phyloP scores from a whole-genome alignment of 2,329 filamentous ascomycete species.

The Aspergillus piperis region DNA sequence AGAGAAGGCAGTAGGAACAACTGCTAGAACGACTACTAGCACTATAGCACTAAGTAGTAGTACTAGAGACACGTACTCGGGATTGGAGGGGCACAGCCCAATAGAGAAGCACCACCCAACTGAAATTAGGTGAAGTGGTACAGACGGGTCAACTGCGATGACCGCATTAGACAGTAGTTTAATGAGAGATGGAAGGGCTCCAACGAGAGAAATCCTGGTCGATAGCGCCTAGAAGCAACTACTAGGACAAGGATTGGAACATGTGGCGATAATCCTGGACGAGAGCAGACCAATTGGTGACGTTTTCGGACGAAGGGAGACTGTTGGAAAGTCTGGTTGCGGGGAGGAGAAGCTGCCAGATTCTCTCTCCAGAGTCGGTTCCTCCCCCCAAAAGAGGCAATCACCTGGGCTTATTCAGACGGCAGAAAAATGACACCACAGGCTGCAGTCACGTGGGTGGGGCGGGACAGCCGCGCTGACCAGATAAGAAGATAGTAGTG shows the following conservation, averaged over 20 bases:
- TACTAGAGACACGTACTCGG: neutral
- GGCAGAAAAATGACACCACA: too few relatives aligned
- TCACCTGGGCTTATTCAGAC: neutral
- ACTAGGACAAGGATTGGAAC: neutral
- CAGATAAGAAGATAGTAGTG: neutral
- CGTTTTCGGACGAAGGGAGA: conserved; percentile 36
- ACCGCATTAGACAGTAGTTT: conserved; percentile 5
- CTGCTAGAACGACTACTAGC: neutral
- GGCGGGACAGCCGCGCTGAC: neutral
- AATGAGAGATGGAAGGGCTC: neutral
- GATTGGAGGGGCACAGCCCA: neutral
- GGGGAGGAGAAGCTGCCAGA: neutral
- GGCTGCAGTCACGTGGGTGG: neutral
- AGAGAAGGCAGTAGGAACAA: neutral
- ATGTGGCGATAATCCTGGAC: neutral
- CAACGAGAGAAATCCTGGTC: neutral
- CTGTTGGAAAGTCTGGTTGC: conserved; percentile 3
- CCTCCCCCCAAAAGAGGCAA: neutral
- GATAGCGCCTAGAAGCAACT: neutral
- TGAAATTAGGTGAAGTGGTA: neutral
- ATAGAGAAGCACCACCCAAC: neutral
- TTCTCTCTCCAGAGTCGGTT: neutral
- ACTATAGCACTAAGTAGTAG: neutral
- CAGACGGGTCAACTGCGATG: neutral
- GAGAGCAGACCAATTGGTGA: conserved; percentile 20